Evolutionary conservation across 164 flowering plant genomes (phyloP).

Genomic region (Cinnamomum micranthum): DNA sequence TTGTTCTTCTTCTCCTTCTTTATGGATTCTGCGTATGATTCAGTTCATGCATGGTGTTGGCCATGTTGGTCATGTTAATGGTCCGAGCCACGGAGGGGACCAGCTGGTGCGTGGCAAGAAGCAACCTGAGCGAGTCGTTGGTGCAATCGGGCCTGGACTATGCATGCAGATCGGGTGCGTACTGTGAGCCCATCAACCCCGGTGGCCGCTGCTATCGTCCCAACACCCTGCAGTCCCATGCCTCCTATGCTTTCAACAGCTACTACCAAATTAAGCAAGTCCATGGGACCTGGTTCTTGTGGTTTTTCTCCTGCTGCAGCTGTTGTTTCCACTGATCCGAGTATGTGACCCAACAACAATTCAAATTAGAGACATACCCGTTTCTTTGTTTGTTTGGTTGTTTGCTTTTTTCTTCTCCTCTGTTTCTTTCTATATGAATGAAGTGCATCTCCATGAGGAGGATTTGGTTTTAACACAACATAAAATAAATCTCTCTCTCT

Average conservation of each 20-base stretch:
- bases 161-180: conserved; percentile 71
- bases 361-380: not conserved
- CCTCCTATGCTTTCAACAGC: conserved; percentile 87
- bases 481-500: no score
- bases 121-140: conserved; percentile 45
- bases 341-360: conserved; percentile 25
- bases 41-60: not conserved
- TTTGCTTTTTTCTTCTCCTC: not conserved
- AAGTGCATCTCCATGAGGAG: not conserved
- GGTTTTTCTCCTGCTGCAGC: conserved; percentile 68
- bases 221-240: conserved; percentile 70
- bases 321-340: conserved; percentile 67
- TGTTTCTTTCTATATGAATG: conserved; percentile 1
- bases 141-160: conserved; percentile 66
- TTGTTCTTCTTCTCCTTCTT: not conserved
- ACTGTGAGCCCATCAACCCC: conserved; percentile 54
- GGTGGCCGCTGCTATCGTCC: conserved; percentile 70
- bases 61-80: not conserved
- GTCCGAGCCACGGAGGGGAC: conserved; percentile 5
- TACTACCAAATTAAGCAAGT: conserved; percentile 53
- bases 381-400: no score
- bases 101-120: conserved; percentile 71
- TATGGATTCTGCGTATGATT: not conserved
- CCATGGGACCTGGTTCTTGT: conserved; percentile 65
- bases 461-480: no score